phyloP scores from a whole-genome alignment of 352 stramenopile species.

The Sclerospora graminicola region DNA sequence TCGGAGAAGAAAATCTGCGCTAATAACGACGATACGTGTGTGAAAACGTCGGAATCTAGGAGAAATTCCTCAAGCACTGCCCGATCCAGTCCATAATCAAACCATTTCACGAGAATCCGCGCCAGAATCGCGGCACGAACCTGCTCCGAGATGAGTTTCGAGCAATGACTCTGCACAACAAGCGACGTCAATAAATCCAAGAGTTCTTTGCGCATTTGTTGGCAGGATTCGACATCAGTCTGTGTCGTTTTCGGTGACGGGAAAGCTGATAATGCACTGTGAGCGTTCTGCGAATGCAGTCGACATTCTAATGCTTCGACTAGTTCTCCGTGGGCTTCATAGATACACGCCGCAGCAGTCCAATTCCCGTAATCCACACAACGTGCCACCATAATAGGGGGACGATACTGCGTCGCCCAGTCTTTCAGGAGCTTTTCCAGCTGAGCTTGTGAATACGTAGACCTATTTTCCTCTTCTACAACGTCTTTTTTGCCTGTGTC shows the following conservation, averaged over 20 bases:
- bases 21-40: conserved; percentile 45
- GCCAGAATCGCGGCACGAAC: conserved; percentile 62
- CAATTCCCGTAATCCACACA: conserved; percentile 81
- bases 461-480: conserved; percentile 2
- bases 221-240: conserved; percentile 23
- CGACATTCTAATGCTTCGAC: conserved; percentile 80
- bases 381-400: conserved; percentile 61
- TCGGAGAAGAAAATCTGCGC: conserved; percentile 72
- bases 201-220: conserved; percentile 55
- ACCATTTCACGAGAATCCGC: conserved; percentile 77
- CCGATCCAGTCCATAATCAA: conserved; percentile 52
- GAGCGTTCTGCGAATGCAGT: conserved; percentile 51
- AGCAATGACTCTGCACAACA: conserved; percentile 37
- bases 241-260: not conserved
- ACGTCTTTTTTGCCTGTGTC: conserved; percentile 1
- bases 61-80: conserved; percentile 57
- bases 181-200: conserved; percentile 46
- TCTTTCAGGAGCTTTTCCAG: conserved; percentile 48
- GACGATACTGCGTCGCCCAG: conserved; percentile 56
- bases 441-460: conserved; percentile 31
- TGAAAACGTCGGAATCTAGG: conserved; percentile 46
- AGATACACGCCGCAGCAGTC: conserved; percentile 62
- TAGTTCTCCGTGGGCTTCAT: conserved; percentile 68
- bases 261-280: conserved; percentile 1
- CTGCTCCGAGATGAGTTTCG: conserved; percentile 21